Conservation (phyloP, 129 eudicot species). For the Helichrysum umbraculigerum region DNA sequence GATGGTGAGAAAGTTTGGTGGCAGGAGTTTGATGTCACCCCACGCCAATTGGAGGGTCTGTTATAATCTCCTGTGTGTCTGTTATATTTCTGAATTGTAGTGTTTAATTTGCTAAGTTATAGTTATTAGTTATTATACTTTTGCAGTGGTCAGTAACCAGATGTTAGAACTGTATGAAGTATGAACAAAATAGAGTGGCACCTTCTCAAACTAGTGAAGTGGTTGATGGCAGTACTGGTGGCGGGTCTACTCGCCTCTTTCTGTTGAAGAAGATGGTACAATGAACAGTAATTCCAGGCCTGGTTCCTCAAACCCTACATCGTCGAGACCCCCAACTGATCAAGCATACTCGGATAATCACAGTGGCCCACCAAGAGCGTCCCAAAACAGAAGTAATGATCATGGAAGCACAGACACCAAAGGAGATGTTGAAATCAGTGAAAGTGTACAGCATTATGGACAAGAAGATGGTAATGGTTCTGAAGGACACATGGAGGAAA, state of each 20-base stretch:
- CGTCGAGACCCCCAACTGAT: conserved; percentile 42
- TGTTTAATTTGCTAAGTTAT: not conserved
- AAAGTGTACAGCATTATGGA: conserved; percentile 43
- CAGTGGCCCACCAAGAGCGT: conserved; percentile 40
- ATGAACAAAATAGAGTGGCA: conserved; percentile 81
- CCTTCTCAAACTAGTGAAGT: conserved; percentile 88
- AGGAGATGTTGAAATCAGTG: conserved; percentile 49
- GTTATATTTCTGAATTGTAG: not conserved
- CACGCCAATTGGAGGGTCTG: conserved; percentile 92
- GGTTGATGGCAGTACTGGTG: conserved; percentile 76
- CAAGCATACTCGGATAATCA: conserved; percentile 47
- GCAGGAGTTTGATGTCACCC: conserved; percentile 98
- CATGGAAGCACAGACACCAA: conserved; percentile 40
- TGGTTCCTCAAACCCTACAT: conserved; percentile 24
- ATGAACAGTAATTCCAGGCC: conserved; percentile 51
- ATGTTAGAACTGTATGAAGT: conserved; percentile 87
- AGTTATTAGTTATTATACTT: not conserved
- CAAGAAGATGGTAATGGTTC: conserved; percentile 42
- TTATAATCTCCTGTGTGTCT: not conserved
- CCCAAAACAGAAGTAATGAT: conserved; percentile 45
- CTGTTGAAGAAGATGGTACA: conserved; percentile 47
- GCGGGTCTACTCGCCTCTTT: conserved; percentile 45
- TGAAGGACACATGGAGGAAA: conserved; percentile 46
- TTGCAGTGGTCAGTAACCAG: conserved; percentile 97
- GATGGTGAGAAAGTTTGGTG: conserved; percentile 99